These are phyloP conservation scores for Monosporascus sp. DNA, from an alignment of 2,329 filamentous ascomycete species.

Conservation along the genomic window DNA sequence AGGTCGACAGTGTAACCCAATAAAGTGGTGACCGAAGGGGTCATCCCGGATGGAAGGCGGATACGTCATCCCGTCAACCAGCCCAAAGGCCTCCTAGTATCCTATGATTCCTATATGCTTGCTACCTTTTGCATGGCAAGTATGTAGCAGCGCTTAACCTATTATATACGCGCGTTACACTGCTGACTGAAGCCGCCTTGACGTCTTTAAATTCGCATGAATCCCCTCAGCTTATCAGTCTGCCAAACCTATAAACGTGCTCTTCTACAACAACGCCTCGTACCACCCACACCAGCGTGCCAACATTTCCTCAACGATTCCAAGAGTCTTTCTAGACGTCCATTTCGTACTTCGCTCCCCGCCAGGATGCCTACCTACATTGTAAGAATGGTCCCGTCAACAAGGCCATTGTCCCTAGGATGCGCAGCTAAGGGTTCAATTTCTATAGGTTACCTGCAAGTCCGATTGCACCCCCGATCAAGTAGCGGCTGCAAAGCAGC, in stretches of 20 bases:
- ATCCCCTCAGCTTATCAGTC: conserved; percentile 2
- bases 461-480: conserved; percentile 60
- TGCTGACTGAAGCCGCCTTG: neutral
- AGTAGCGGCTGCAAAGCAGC: conserved; percentile 69
- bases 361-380: conserved; percentile 52
- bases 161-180: too few relatives aligned
- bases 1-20: too few relatives aligned
- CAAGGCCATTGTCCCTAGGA: conserved; percentile 9
- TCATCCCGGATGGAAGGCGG: neutral
- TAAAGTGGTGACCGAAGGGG: too few relatives aligned
- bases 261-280: conserved; percentile 3
- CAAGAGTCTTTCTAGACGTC: neutral
- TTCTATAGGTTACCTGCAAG: conserved; percentile 71
- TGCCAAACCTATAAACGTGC: conserved; percentile 4
- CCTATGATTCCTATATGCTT: too few relatives aligned
- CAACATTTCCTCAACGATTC: neutral
- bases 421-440: conserved; percentile 7
- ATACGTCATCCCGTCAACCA: neutral
- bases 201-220: conserved; percentile 6
- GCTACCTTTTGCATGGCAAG: too few relatives aligned
- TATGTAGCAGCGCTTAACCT: too few relatives aligned
- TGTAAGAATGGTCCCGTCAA: conserved; percentile 29
- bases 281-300: neutral
- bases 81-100: neutral
- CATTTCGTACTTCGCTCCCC: conserved; percentile 10